Base-by-base conservation (phyloP, 805 yeast genomes). In the Jamesozyma gamospora region DNA sequence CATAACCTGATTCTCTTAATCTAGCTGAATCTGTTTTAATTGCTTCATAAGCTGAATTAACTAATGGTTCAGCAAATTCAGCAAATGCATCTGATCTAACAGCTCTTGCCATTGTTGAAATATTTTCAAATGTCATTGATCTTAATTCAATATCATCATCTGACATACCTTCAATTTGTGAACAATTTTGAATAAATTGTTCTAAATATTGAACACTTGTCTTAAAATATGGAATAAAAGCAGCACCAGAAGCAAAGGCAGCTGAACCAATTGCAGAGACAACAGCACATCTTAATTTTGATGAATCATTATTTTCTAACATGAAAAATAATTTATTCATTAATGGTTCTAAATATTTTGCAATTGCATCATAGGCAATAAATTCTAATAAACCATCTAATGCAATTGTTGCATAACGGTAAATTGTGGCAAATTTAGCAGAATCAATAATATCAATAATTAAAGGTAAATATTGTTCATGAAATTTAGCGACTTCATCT, bases 261-360 rank as follows among this genome's bases (percentile, higher is more conserved):
- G 95, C 85, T 30, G 97, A 88, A 41, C 97, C 97, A 60, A 92
- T 84, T 30, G 96, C 96, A 39, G 95, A 83, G 43, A 92, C 96
- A 56, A 83, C 79, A 44, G 85, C 84, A 36, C 83, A 67, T 61
- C 78, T 81, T 56, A 83, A 69, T 43, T 64, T 65, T 13, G 94
- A 75, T 17, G 88, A 81, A 50, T 77, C 72, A 36, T 94, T 84
- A 46, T 74, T 70, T 52, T 77, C 80, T 53, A 90, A 74, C 83
- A 92, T 82, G 42, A 73, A 76, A 69, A 88, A 77, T 50, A 92
- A 72, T 56, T 88, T 83, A 64, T 83, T 82, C 83, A 88, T 87
- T 61, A 92, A 74, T 37, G 94, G 90, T 50, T 79, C 92, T 54
- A 92, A 67, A 65, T 88, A 92, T 48, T 71, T 67, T 43, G 78